These are phyloP conservation scores for Epichloe scottii DNA, from an alignment of 2,329 filamentous ascomycete genomes.

Conservation along the genomic window DNA sequence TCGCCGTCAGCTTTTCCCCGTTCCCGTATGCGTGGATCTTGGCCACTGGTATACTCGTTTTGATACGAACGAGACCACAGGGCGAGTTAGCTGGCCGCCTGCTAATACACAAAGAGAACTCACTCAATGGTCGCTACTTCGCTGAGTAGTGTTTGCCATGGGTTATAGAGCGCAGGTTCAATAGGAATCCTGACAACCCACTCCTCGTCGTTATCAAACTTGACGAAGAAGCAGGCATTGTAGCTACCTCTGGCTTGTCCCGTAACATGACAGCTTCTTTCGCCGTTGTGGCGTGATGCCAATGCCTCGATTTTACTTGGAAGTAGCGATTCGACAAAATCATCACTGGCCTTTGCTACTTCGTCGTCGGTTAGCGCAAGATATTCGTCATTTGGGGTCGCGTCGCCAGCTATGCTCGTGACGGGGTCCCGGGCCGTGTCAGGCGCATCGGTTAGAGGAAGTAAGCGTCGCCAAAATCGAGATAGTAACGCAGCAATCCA, in stretches of 20 bases:
- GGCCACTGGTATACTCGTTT: slow-evolving; percentile 13
- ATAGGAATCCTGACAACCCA: slow-evolving; percentile 2
- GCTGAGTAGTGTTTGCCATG: background rate
- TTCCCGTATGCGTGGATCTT: slow-evolving; percentile 10
- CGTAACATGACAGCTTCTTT: slow-evolving; percentile 7
- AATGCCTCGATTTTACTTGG: too few species aligned
- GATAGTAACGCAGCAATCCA: too few species aligned
- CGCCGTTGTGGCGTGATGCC: too few species aligned
- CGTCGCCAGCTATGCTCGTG: background rate
- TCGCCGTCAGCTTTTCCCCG: slow-evolving; percentile 3
- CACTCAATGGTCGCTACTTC: too few species aligned
- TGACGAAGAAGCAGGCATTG: slow-evolving; percentile 14
- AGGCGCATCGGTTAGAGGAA: too few species aligned
- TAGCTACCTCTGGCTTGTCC: slow-evolving; percentile 11
- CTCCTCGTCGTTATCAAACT: slow-evolving; percentile 3
- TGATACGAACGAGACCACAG: slow-evolving; percentile 6
- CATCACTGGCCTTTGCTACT: slow-evolving; percentile 1
- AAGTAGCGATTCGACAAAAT: background rate
- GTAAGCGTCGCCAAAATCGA: too few species aligned
- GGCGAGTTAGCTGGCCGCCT: background rate
- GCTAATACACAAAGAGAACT: too few species aligned
- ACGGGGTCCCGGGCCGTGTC: too few species aligned
- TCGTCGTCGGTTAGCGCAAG: slow-evolving; percentile 3
- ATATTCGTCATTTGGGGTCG: background rate
- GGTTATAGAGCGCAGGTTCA: background rate